Conservation (phyloP, 2,329 filamentous ascomycete genomes). For the Hypoxylon sp. region DNA sequence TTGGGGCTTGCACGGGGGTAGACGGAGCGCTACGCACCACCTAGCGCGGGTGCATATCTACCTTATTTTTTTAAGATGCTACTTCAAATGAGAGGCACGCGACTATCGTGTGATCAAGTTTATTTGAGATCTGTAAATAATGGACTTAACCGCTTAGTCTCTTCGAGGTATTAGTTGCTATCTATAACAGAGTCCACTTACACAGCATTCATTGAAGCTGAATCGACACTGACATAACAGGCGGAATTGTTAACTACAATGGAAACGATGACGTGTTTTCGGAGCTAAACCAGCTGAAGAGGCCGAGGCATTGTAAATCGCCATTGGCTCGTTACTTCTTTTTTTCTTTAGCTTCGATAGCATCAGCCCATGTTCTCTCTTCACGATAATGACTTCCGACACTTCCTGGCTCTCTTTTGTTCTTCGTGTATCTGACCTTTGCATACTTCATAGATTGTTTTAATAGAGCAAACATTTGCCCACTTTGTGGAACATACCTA, state of each 20-base stretch:
- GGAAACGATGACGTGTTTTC: slow-evolving; percentile 32
- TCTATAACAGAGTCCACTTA: background rate
- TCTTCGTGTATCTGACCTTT: slow-evolving; percentile 3
- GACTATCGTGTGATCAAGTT: slow-evolving; percentile 31
- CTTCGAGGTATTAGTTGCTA: no score
- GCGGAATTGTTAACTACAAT: background rate
- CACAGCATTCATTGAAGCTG: background rate
- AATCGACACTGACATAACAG: background rate
- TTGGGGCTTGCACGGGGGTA: background rate
- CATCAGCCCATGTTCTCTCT: background rate
- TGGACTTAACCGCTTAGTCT: no score
- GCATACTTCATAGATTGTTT: background rate
- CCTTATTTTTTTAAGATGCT: slow-evolving; percentile 3
- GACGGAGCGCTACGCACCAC: slow-evolving; percentile 18
- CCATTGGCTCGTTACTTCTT: slow-evolving; percentile 24
- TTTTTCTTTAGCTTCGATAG: background rate
- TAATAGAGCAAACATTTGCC: slow-evolving; percentile 8
- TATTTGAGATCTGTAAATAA: background rate
- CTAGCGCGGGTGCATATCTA: slow-evolving; percentile 5
- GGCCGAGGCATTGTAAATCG: slow-evolving; percentile 25
- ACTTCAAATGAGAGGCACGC: slow-evolving; percentile 18
- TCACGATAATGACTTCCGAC: background rate
- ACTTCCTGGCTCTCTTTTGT: background rate
- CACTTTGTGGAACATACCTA: slow-evolving; percentile 8
- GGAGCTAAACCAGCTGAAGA: slow-evolving; percentile 16